Evolutionary conservation across 176 grass and related monocot genomes (phyloP).

Genomic region (Metroxylon sagu): DNA sequence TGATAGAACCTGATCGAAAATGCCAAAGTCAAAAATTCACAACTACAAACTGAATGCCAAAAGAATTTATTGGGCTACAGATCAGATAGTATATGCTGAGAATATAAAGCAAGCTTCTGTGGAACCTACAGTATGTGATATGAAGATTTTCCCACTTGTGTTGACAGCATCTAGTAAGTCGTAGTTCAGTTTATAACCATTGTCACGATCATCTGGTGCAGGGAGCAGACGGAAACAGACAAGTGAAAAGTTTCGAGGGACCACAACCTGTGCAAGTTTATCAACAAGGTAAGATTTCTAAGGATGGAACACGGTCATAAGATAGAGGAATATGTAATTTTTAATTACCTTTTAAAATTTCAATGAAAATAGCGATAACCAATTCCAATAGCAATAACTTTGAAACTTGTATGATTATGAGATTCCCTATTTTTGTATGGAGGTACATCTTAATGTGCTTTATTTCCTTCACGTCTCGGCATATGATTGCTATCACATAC

Average conservation of each 20-base stretch:
- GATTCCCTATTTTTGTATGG: too few species aligned
- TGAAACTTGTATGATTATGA: too few species aligned
- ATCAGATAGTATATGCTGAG: too few species aligned
- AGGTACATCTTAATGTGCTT: too few species aligned
- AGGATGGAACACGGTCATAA: not conserved
- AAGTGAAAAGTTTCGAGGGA: conserved; percentile 48
- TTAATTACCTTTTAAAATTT: not conserved
- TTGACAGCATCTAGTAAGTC: conserved; percentile 38
- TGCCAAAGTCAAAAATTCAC: not conserved
- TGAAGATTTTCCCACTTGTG: conserved; percentile 50
- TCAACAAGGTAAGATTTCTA: not conserved
- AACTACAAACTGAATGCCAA: too few species aligned
- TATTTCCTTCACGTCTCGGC: too few species aligned
- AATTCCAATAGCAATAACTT: too few species aligned
- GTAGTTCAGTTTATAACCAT: conserved; percentile 50
- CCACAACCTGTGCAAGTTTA: conserved; percentile 30
- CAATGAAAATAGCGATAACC: too few species aligned
- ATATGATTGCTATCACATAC: too few species aligned
- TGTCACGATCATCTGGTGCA: conserved; percentile 25
- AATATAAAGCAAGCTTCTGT: not conserved
- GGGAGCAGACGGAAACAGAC: conserved; percentile 55
- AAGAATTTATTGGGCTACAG: too few species aligned
- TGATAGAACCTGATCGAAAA: conserved; percentile 47
- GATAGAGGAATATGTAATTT: not conserved
- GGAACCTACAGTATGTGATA: conserved; percentile 50